A percentile compares a stretch with the other conserved stretches of the same genome.
Evolutionary conservation across 2,329 filamentous ascomycete species (phyloP).

Genomic region (Penicillium sp.): DNA sequence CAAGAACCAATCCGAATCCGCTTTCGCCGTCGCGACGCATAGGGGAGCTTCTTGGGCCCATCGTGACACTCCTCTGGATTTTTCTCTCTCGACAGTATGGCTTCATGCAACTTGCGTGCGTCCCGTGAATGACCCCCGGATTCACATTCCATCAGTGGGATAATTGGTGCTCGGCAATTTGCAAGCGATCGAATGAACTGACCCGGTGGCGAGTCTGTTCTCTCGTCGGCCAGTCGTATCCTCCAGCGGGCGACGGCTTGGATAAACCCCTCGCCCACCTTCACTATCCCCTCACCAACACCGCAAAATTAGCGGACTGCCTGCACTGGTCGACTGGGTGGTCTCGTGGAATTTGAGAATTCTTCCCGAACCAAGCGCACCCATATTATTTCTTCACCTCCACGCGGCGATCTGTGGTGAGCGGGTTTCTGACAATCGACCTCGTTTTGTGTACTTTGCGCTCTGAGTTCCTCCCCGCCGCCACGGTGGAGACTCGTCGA

Average conservation of each 20-base stretch:
- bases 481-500: neutral
- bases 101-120: neutral
- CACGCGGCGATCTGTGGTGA: neutral
- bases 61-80: neutral
- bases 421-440: neutral
- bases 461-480: neutral
- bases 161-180: neutral
- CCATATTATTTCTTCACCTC: neutral
- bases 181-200: conserved; percentile 2
- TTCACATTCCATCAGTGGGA: neutral
- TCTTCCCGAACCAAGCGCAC: neutral
- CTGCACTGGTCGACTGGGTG: neutral
- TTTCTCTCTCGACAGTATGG: conserved; percentile 2
- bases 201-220: neutral
- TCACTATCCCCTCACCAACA: neutral
- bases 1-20: conserved; percentile 7
- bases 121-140: neutral
- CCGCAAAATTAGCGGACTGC: neutral
- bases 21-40: conserved; percentile 1
- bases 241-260: neutral
- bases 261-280: neutral
- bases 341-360: neutral
- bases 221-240: conserved; percentile 1
- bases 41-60: neutral
- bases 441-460: neutral